Evolutionary conservation across 345 rosid species (phyloP).

Genomic region (Salix exigua): DNA sequence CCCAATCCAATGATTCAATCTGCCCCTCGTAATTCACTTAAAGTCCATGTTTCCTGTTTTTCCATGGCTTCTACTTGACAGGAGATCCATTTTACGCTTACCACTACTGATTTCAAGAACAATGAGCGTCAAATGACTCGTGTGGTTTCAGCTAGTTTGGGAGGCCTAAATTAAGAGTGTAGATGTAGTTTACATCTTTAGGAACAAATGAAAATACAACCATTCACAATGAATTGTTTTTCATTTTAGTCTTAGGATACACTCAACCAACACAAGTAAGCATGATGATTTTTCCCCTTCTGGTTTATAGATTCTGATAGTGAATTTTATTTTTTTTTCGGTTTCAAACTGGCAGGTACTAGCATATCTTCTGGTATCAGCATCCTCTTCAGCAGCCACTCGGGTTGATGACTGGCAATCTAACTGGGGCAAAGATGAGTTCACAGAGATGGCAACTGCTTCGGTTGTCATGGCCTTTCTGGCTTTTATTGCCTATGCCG

Average conservation of each 20-base stretch:
- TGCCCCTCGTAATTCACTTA: background rate
- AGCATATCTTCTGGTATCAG: constrained; percentile 85
- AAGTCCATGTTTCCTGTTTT: background rate
- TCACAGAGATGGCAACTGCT: constrained; percentile 90
- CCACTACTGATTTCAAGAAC: background rate
- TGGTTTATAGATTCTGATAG: background rate
- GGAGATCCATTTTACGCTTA: background rate
- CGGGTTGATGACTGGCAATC: constrained; percentile 91
- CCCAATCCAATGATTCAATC: background rate
- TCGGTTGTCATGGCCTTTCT: constrained; percentile 75
- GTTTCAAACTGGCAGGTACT: constrained; percentile 47
- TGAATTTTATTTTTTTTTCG: background rate
- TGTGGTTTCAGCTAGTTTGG: background rate
- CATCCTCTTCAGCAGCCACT: constrained; percentile 90
- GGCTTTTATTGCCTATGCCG: constrained; percentile 72
- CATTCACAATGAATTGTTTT: background rate
- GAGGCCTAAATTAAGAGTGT: background rate
- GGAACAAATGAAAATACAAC: background rate
- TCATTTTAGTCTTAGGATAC: background rate
- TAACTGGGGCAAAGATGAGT: constrained; percentile 97
- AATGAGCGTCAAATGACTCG: background rate
- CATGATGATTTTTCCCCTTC: background rate
- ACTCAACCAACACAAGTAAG: background rate
- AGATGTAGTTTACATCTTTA: background rate
- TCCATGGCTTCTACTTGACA: background rate